Conservation (phyloP, 495 filamentous ascomycete genomes). For the Talaromyces nanjingensis region DNA sequence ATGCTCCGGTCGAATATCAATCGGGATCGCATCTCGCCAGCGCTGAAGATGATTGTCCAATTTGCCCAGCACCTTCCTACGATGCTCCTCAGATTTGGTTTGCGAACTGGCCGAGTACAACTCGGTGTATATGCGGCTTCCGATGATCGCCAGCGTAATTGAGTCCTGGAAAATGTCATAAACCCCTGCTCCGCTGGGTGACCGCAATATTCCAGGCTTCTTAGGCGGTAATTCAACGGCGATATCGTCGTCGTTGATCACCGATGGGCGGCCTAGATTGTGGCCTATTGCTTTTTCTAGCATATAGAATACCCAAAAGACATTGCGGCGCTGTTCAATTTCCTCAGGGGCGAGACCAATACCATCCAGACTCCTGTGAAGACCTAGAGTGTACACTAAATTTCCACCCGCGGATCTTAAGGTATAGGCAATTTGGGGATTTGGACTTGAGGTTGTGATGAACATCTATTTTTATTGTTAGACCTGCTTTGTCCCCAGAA, state of each 20-base stretch:
- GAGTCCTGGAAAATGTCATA: constrained; percentile 9
- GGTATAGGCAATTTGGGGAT: constrained; percentile 1
- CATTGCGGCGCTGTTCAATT: constrained; percentile 7
- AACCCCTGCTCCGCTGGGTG: not conserved
- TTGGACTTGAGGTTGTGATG: constrained; percentile 9
- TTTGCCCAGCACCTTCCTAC: not conserved
- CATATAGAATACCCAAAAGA: constrained; percentile 7
- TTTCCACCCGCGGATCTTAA: not conserved
- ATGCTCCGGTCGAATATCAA: constrained; percentile 8
- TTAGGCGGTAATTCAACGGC: constrained; percentile 5
- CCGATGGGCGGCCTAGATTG: constrained; percentile 3
- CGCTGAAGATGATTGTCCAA: constrained; percentile 8
- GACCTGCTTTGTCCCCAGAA: not conserved
- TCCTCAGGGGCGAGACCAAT: constrained; percentile 1
- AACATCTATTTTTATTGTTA: not conserved
- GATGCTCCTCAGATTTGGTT: constrained; percentile 2
- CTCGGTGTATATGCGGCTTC: constrained; percentile 8
- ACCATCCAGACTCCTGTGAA: constrained; percentile 3
- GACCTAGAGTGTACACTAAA: constrained; percentile 5
- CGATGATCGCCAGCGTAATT: constrained; percentile 3
- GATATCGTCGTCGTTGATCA: constrained; percentile 9
- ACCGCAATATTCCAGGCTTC: not conserved
- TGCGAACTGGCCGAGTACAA: constrained; percentile 8
- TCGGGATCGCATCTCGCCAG: constrained; percentile 5
- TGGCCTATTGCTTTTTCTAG: constrained; percentile 6